Evolutionary conservation across 148 eudicot species (phyloP), one percentile per base, ranked within the genome.

Genomic region (Rhododendron molle): DNA sequence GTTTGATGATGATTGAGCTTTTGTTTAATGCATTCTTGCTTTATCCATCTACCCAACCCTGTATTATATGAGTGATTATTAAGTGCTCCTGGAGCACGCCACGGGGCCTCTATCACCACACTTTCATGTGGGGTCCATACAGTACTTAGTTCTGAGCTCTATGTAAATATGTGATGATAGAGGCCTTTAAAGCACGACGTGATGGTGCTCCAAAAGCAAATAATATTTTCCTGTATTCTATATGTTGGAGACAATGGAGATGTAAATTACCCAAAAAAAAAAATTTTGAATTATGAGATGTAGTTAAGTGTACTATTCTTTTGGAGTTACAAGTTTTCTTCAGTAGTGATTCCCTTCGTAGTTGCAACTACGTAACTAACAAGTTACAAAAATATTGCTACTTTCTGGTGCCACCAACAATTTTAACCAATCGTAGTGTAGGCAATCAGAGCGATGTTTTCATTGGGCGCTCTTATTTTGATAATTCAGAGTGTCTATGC

Each of bases 41-140:
- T 85, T 85, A 38, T 85, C 76, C 10, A 40, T 85, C 81, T 38
- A 84, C 86, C 76, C 28, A 38, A 76, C 13, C 56, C 20, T 76
- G 15, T 34, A 26, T 77, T 84, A 47, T 54, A 71, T 30, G 21
- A 16, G 60, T 54, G 23, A 50, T 14, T 52, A 52, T 52, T 52
- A 18, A 52, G 1, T 54, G 60, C 6, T 18, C 60, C 16, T 15
- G 7, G 2, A 54, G 60, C 2, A 54, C 2, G 2, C 0, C 21
- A 18, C 1, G 2, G 1, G 7, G 0, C 7, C 2, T 54, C 60
- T 52, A 52, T 0, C 20, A 13, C 56, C 5, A 4, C 4, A 52
- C 56, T 52, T 52, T 14, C 18, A 52, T 1, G 1, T 52, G 4
- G 20, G 2, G 1, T 52, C 56, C 1, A 52, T 15, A 54, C 1